These are phyloP conservation scores for Colletotrichum caudatum DNA, from an alignment of 2,329 filamentous ascomycete genomes.

Conservation along the genomic window DNA sequence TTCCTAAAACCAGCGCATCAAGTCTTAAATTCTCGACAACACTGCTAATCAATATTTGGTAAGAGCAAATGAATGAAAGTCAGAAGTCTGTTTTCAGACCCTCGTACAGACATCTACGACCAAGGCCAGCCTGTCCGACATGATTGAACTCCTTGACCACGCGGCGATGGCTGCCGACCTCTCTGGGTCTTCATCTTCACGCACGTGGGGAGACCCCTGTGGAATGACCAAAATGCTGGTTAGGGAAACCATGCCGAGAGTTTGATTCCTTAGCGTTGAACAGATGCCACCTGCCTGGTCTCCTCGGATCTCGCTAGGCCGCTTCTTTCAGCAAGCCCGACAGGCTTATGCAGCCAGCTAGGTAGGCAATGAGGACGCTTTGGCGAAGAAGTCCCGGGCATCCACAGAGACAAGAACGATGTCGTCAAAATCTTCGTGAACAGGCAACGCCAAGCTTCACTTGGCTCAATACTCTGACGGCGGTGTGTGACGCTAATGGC, in stretches of 20 bases:
- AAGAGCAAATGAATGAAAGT: not conserved
- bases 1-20: not conserved
- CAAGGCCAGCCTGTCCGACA: slow-evolving; percentile 37
- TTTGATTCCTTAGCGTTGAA: not conserved
- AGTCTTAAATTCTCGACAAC: not conserved
- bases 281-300: not conserved
- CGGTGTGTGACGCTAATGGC: not conserved
- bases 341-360: slow-evolving; percentile 3
- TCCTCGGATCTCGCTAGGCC: not conserved
- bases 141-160: slow-evolving; percentile 15
- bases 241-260: slow-evolving; percentile 7
- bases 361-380: not conserved
- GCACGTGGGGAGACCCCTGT: not conserved
- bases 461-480: not conserved
- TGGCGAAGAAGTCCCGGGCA: not conserved
- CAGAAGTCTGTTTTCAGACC: not conserved
- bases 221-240: slow-evolving; percentile 1
- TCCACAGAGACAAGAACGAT: not conserved
- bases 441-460: not conserved
- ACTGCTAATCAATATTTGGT: not conserved
- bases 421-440: no score
- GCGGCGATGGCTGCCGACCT: slow-evolving; percentile 31
- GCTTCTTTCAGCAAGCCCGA: not conserved
- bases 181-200: slow-evolving; percentile 6
- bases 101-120: slow-evolving; percentile 9